Evolutionary conservation across 2,329 filamentous ascomycete species (phyloP).

Genomic region (Aspergillus alliaceus): DNA sequence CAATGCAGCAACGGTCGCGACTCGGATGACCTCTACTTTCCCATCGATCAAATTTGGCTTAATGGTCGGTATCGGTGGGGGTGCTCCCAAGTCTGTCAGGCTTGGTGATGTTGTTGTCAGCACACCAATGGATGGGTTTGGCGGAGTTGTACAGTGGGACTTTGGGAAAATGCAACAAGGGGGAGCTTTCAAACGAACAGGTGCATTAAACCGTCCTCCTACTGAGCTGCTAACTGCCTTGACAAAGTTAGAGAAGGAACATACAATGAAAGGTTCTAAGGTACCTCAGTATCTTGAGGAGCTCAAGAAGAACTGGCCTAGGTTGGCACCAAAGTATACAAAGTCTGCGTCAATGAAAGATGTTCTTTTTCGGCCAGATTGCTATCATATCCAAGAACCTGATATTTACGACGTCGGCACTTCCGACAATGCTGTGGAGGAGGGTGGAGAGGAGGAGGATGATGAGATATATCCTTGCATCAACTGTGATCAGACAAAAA

Average conservation of each 20-base stretch:
- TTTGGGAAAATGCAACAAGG: background rate
- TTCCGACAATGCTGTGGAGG: no score
- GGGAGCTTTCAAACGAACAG: background rate
- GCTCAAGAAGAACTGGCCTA: background rate
- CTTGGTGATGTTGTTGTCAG: constrained; percentile 1
- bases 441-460: background rate
- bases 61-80: background rate
- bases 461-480: background rate
- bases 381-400: background rate
- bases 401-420: background rate
- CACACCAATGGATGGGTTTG: background rate
- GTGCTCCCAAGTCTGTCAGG: background rate
- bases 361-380: background rate
- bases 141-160: background rate
- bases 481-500: background rate
- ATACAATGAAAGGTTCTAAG: background rate
- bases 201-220: background rate
- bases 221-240: background rate
- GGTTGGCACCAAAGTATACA: background rate
- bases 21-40: background rate
- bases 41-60: background rate
- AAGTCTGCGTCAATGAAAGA: background rate
- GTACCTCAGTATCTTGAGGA: background rate
- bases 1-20: background rate
- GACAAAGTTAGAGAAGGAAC: background rate